phyloP scores from a whole-genome alignment of 1,284 basidiomycete genomes.

The Austroboletus olivaceoglutinosus region DNA sequence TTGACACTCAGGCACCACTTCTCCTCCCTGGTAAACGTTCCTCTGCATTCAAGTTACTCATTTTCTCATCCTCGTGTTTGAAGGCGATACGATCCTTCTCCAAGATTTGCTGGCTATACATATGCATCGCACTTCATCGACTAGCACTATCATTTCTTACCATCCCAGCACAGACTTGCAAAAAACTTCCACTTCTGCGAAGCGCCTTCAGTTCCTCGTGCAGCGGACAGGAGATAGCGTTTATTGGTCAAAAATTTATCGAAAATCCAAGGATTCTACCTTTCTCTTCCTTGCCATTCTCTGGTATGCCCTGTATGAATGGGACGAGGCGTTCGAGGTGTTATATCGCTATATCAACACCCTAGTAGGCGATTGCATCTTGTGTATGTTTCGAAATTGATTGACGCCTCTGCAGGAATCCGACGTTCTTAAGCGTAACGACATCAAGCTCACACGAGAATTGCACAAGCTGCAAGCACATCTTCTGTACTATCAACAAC shows the following conservation, averaged over 20 bases:
- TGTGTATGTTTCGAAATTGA: neutral
- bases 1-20: conserved; percentile 52
- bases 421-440: conserved; percentile 37
- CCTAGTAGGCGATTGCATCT: conserved; percentile 35
- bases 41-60: too few species aligned
- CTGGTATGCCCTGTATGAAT: conserved; percentile 58
- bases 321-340: conserved; percentile 55
- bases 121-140: conserved; percentile 34
- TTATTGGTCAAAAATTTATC: conserved; percentile 55
- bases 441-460: conserved; percentile 44
- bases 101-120: conserved; percentile 42
- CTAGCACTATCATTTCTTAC: conserved; percentile 43
- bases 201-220: conserved; percentile 34
- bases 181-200: conserved; percentile 37
- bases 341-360: conserved; percentile 47
- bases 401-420: conserved; percentile 38
- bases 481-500: conserved; percentile 49
- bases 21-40: conserved; percentile 27
- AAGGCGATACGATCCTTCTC: conserved; percentile 28
- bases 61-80: neutral
- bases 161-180: conserved; percentile 34
- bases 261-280: conserved; percentile 47
- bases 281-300: conserved; percentile 51
- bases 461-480: conserved; percentile 55
- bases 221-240: conserved; percentile 41